Percentiles rank a stretch among this genome's conserved stretches.
Evolutionary conservation across 768 basidiomycete genomes (phyloP).

Genomic region (Leucosporidium creatinivorum): DNA sequence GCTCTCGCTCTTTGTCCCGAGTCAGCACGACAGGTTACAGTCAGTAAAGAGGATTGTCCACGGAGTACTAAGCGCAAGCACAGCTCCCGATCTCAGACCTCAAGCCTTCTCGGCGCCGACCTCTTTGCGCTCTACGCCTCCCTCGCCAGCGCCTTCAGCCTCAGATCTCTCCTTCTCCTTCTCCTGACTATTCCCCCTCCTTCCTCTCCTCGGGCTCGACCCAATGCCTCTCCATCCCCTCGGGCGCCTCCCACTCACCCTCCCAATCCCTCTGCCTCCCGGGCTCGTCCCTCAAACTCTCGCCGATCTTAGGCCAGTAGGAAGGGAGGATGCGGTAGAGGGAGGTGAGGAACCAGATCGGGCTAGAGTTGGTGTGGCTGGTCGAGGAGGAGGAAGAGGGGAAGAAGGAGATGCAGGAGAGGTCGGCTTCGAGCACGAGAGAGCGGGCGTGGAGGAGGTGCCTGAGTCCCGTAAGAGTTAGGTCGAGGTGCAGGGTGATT

Average conservation of each 20-base stretch:
- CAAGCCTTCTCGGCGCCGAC: background rate
- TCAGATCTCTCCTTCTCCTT: background rate
- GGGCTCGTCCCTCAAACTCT: constrained; percentile 9
- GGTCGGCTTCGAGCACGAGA: constrained; percentile 9
- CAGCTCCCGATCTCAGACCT: no score
- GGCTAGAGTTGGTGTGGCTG: no score
- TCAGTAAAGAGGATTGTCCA: no score
- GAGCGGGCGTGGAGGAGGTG: background rate
- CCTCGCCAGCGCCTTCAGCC: background rate
- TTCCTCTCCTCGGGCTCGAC: background rate
- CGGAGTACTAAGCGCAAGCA: no score
- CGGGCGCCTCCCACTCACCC: background rate
- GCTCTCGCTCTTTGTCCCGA: no score
- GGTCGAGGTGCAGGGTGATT: background rate
- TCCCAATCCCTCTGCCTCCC: background rate
- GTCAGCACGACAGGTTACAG: no score
- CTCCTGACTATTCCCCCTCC: background rate
- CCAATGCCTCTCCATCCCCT: background rate
- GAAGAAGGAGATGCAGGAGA: constrained; percentile 11
- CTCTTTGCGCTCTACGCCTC: background rate
- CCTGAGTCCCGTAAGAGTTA: background rate
- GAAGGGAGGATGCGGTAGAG: constrained; percentile 7
- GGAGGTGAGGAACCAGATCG: background rate
- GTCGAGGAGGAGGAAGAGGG: background rate
- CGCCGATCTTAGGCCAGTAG: background rate